These are phyloP conservation scores for Sistotremastrum niveocremeum DNA, from an alignment of 768 basidiomycete genomes.

Conservation along the genomic window DNA sequence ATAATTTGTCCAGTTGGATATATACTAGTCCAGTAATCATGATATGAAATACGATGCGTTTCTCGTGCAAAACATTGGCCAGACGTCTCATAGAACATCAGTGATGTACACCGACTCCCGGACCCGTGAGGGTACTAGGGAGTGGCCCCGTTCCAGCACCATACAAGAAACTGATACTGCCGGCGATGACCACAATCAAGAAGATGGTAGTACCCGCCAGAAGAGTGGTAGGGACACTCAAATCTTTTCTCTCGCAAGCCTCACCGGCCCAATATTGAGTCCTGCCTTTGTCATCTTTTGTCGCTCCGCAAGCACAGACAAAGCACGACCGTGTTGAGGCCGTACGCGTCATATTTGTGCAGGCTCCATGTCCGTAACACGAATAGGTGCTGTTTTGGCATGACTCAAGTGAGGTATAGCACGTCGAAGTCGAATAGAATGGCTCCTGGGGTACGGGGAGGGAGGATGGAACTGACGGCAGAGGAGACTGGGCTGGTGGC, in stretches of 20 bases:
- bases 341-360: constrained; percentile 43
- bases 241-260: constrained; percentile 64
- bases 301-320: constrained; percentile 34
- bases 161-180: constrained; percentile 53
- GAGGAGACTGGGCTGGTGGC: constrained; percentile 16
- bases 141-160: constrained; percentile 46
- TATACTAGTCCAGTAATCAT: too few relatives aligned
- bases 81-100: too few relatives aligned
- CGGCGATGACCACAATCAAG: constrained; percentile 50
- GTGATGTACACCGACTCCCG: too few relatives aligned
- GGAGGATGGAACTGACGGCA: constrained; percentile 33
- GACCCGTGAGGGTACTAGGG: constrained; percentile 59
- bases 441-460: constrained; percentile 35
- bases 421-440: constrained; percentile 46
- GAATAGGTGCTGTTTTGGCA: constrained; percentile 50
- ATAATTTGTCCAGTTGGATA: too few relatives aligned
- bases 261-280: constrained; percentile 62
- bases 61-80: too few relatives aligned
- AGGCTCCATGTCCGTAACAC: constrained; percentile 63
- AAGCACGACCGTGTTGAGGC: constrained; percentile 33
- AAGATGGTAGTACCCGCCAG: constrained; percentile 54
- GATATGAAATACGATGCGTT: too few relatives aligned
- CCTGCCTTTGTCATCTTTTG: constrained; percentile 39
- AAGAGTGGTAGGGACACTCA: constrained; percentile 68
- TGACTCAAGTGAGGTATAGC: constrained; percentile 37